phyloP scores from a whole-genome alignment of 2,329 filamentous ascomycete species.

The Niveomyces coronatus region DNA sequence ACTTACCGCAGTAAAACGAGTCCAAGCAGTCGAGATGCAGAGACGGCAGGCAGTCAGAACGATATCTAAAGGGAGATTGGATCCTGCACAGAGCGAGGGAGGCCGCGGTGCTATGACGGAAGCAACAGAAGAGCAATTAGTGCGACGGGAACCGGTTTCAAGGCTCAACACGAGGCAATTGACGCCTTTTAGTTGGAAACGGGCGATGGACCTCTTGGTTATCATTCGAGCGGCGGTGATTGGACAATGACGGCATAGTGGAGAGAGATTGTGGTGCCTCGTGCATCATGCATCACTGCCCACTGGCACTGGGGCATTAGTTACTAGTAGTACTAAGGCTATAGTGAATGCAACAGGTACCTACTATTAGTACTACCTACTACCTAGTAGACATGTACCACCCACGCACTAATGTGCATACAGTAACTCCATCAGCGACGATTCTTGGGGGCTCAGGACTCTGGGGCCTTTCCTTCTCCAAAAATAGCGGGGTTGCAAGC shows the following conservation, averaged over 20 bases:
- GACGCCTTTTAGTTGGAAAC: constrained; percentile 6
- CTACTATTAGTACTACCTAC: no score
- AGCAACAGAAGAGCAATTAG: not conserved
- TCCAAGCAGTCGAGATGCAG: constrained; percentile 1
- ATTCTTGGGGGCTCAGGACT: no score
- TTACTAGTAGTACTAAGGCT: no score
- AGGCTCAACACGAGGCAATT: constrained; percentile 5
- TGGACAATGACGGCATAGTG: constrained; percentile 7
- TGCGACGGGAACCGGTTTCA: not conserved
- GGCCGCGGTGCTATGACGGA: not conserved
- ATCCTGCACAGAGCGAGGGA: not conserved
- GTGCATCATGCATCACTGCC: no score
- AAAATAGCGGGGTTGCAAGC: no score
- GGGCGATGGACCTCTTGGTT: constrained; percentile 3
- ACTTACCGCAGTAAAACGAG: constrained; percentile 10
- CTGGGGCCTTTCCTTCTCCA: no score
- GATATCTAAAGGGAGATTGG: not conserved
- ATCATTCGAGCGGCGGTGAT: constrained; percentile 9
- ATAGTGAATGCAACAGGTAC: no score
- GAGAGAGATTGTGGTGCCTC: no score
- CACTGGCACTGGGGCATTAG: no score
- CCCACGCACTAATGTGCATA: no score
- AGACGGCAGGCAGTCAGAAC: not conserved
- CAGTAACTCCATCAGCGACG: no score
- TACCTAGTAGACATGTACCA: no score